Percentiles rank a stretch among this genome's conserved stretches.
Conservation (phyloP, 1,284 basidiomycete species). For the Apiotrichum montevideense region DNA sequence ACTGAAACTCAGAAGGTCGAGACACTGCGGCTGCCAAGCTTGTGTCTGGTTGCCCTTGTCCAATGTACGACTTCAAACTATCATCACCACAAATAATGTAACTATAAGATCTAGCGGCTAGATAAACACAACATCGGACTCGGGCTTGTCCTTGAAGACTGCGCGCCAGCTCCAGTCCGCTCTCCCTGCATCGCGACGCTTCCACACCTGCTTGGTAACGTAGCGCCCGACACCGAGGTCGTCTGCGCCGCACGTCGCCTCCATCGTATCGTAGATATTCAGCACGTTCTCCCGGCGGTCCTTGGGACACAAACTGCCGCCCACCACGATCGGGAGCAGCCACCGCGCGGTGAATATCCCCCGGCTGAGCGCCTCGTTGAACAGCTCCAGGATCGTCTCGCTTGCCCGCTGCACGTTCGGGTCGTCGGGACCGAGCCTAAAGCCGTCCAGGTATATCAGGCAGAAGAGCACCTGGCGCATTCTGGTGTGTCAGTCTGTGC, state of each 20-base stretch:
- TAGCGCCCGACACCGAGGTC: slow-evolving; percentile 7
- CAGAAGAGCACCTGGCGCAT: slow-evolving; percentile 7
- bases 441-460: slow-evolving; percentile 8
- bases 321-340: slow-evolving; percentile 10
- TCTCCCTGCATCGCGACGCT: background rate
- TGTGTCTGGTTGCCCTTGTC: too few relatives aligned
- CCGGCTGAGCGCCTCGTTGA: slow-evolving; percentile 8
- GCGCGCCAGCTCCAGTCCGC: background rate
- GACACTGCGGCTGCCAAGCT: too few relatives aligned
- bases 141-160: background rate
- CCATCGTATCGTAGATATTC: slow-evolving; percentile 11
- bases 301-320: background rate
- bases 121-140: background rate
- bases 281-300: background rate
- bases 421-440: slow-evolving; percentile 1
- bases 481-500: background rate
- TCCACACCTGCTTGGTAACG: slow-evolving; percentile 8
- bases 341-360: slow-evolving; percentile 14
- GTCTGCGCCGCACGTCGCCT: slow-evolving; percentile 9
- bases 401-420: background rate
- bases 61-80: too few relatives aligned
- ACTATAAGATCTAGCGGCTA: background rate
- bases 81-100: too few relatives aligned
- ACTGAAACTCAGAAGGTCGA: too few relatives aligned
- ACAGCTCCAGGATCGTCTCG: slow-evolving; percentile 13